Evolutionary conservation across 192 early-diverging fungal species (phyloP).

Genomic region (Rhizophagus sp.): DNA sequence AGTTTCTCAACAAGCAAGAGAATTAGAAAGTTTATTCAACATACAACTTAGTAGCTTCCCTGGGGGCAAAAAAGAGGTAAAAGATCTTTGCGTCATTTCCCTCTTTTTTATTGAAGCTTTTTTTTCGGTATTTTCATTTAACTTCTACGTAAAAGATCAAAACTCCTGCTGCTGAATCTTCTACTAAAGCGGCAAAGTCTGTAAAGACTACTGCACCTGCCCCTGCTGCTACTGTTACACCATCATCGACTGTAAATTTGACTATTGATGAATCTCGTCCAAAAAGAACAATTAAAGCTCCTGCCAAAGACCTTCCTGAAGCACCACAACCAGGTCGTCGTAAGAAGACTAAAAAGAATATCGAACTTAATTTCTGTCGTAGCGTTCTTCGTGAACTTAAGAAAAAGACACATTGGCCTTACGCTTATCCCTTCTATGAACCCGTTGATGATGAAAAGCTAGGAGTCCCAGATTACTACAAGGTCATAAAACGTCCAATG

Average conservation of each 20-base stretch:
- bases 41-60: conserved; percentile 73
- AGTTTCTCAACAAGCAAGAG: conserved; percentile 66
- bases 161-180: background rate
- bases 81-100: background rate
- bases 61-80: conserved; percentile 50
- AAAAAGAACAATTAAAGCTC: background rate
- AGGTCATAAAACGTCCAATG: conserved; percentile 80
- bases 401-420: conserved; percentile 67
- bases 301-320: conserved; percentile 49
- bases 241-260: background rate
- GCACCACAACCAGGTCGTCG: conserved; percentile 29
- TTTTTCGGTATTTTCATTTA: background rate
- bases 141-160: background rate
- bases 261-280: background rate
- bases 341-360: conserved; percentile 45
- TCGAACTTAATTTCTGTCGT: conserved; percentile 67
- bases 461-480: conserved; percentile 84
- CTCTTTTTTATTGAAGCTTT: background rate
- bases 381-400: conserved; percentile 64
- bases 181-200: conserved; percentile 9
- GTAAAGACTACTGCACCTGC: background rate
- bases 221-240: background rate
- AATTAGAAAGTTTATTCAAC: conserved; percentile 71
- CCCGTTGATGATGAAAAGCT: conserved; percentile 88
- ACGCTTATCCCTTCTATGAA: conserved; percentile 71